Evolutionary conservation across 179 eudicot genomes (phyloP), one percentile per base, ranked within the genome.

Genomic region (Spergularia azorica): DNA sequence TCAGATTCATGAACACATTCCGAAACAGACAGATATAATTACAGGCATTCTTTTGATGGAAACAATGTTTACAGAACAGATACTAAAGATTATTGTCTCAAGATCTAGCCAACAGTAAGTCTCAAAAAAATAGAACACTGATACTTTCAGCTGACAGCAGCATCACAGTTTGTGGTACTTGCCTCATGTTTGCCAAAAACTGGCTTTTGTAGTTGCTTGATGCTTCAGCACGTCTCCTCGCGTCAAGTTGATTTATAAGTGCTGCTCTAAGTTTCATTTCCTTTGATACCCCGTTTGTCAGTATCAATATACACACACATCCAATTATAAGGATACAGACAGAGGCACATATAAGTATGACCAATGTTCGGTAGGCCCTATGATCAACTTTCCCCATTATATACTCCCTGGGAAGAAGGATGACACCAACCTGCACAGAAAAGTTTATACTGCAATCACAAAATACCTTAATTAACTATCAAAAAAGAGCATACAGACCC

Each of bases 201-300:
- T 95, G 98, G 86, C 97, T 95, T 80, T 95, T 95, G 79, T 90
- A 95, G 86, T 95, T 95, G 89, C 95, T 95, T 55, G 99, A 95
- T 68, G 97, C 98, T 84, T 95, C 99, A 7, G 99, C 99, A 46
- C 90, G 92, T 79, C 98, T 86, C 82, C 98, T 88, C 41, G 99
- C 99, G 77, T 95, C 99, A 66, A 95, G 86, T 68, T 95, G 97
- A 83, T 90, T 89, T 50, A 95, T 95, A 70, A 95, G 78, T 79
- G 85, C 99, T 70, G 98, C 99, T 82, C 99, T 79, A 72, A 95
- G 92, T 70, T 91, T 93, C 98, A 95, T 95, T 84, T 95, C 99
- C 88, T 95, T 93, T 7, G 99, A 95, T 38, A 95, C 99, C 76
- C 99, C 99, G 74, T 89, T 94, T 57, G 99, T 95, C 81, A 95